A percentile compares a stretch with the other conserved stretches of the same genome.
Evolutionary conservation across 2,329 filamentous ascomycete species (phyloP).

Genomic region (Scedosporium dehoogii): DNA sequence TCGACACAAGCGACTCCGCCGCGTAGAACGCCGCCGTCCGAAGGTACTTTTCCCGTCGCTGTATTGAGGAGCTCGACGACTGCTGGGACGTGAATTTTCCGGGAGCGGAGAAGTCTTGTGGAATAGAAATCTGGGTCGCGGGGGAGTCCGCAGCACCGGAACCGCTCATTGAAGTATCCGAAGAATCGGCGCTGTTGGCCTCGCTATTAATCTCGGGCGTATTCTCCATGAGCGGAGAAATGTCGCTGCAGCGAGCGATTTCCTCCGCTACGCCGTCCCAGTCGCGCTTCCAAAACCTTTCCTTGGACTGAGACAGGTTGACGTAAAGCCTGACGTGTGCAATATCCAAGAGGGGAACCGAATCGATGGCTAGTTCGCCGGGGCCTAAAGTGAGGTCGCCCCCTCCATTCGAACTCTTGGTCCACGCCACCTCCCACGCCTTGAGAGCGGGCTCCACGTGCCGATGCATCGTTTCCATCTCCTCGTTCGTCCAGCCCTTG

Average conservation of each 20-base stretch:
- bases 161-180: constrained; percentile 35
- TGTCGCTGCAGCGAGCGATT: constrained; percentile 65
- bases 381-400: background rate
- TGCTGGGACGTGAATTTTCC: constrained; percentile 22
- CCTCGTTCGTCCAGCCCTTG: constrained; percentile 79
- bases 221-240: constrained; percentile 61
- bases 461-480: constrained; percentile 91
- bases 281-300: constrained; percentile 88
- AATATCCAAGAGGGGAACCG: constrained; percentile 81
- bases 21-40: constrained; percentile 94
- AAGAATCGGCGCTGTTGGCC: constrained; percentile 30
- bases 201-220: constrained; percentile 42
- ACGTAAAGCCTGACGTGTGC: constrained; percentile 90
- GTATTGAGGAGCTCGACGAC: constrained; percentile 36
- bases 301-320: constrained; percentile 83
- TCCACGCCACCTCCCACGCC: constrained; percentile 92
- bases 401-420: constrained; percentile 53
- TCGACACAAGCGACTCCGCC: constrained; percentile 81
- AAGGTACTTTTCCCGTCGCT: constrained; percentile 75
- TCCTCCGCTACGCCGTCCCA: constrained; percentile 89
- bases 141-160: constrained; percentile 42
- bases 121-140: constrained; percentile 36
- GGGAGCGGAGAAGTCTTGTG: constrained; percentile 32
- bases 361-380: constrained; percentile 67
- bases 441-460: constrained; percentile 90